These are phyloP conservation scores for Verticillium alfalfae DNA, from an alignment of 2,329 filamentous ascomycete species.

Conservation along the genomic window DNA sequence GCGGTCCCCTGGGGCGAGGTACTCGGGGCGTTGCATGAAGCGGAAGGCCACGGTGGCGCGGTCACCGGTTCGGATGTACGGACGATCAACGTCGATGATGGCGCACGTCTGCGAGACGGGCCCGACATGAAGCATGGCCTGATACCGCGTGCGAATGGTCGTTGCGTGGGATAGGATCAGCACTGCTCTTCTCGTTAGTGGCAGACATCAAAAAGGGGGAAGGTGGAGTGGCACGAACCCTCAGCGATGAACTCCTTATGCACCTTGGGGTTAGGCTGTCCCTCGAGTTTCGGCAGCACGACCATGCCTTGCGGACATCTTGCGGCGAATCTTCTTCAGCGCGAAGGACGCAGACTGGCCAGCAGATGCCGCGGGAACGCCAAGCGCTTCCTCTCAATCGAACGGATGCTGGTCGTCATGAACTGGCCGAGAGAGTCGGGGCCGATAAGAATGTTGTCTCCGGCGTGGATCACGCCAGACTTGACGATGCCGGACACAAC, in stretches of 20 bases:
- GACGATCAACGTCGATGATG: conserved; percentile 96
- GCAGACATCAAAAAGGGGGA: neutral
- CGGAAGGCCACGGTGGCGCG: conserved; percentile 90
- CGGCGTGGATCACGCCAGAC: conserved; percentile 77
- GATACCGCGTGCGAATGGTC: conserved; percentile 94
- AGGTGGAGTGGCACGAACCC: conserved; percentile 35
- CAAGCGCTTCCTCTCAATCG: conserved; percentile 92
- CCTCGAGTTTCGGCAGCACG: conserved; percentile 77
- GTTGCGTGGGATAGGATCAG: conserved; percentile 93
- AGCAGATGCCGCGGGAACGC: conserved; percentile 79
- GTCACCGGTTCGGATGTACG: conserved; percentile 90
- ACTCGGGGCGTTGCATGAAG: conserved; percentile 92
- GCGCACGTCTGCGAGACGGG: conserved; percentile 92
- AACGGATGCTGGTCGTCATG: conserved; percentile 76
- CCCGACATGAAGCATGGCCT: conserved; percentile 96
- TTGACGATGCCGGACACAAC: conserved; percentile 94
- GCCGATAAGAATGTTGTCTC: conserved; percentile 84
- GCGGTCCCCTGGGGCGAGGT: conserved; percentile 79
- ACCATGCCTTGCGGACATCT: conserved; percentile 97
- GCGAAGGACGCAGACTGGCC: conserved; percentile 93
- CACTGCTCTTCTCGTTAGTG: conserved; percentile 41
- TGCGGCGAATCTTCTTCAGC: conserved; percentile 77
- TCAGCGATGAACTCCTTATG: conserved; percentile 74
- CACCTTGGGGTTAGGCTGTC: conserved; percentile 63
- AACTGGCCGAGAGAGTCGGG: conserved; percentile 91